These are phyloP conservation scores for Dipodascus albidus DNA, from an alignment of 805 yeast genomes.

Conservation along the genomic window DNA sequence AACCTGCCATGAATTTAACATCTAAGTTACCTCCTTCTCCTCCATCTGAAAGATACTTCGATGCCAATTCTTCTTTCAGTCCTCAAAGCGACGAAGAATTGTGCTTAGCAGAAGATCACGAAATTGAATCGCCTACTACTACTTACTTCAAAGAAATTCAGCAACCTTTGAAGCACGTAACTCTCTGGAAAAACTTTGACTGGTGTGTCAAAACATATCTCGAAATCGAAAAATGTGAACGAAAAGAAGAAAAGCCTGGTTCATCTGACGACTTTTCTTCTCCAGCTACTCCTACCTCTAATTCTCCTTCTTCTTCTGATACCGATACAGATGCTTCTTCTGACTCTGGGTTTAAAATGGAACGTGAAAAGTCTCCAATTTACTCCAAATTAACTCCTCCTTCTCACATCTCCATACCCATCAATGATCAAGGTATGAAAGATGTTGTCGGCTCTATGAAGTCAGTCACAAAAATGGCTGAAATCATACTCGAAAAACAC, in stretches of 20 bases:
- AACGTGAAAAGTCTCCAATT: conserved; percentile 2
- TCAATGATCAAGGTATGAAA: not conserved
- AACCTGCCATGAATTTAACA: no score
- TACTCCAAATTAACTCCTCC: conserved; percentile 4
- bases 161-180: not conserved
- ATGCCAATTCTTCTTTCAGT: not conserved
- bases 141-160: not conserved
- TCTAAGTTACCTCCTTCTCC: not conserved
- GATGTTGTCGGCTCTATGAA: conserved; percentile 5
- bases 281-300: no score
- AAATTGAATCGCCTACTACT: not conserved
- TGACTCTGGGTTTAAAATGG: not conserved
- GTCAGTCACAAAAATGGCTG: conserved; percentile 1
- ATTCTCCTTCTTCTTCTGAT: not conserved
- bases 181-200: not conserved
- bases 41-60: not conserved
- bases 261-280: not conserved
- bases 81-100: not conserved
- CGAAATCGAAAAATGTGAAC: not conserved
- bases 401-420: not conserved
- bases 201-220: not conserved
- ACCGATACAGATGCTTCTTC: not conserved
- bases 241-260: not conserved
- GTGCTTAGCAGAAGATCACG: not conserved
- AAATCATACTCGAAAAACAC: conserved; percentile 8